Base-by-base conservation (phyloP, 2,329 filamentous ascomycete genomes). In the Clonostachys byssicola region DNA sequence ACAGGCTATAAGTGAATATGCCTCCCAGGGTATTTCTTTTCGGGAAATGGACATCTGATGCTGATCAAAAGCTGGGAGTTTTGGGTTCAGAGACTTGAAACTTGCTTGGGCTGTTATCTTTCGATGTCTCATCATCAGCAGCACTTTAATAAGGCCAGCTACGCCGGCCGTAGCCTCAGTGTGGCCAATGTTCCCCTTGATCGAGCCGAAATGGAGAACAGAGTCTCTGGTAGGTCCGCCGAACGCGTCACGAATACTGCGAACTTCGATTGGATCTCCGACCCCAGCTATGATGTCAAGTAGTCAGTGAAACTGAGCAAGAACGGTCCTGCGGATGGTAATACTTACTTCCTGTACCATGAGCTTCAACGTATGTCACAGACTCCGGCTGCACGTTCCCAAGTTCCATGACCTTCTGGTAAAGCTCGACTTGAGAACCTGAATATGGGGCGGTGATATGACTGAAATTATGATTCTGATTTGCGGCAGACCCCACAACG, bases 201-300 rank as follows among this genome's bases (percentile, higher is more conserved):
- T 67, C 1, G 74, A 66, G 1, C 75, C 74, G 5, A 80, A 54
- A 34, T 0, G 79, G 48, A 70, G 60, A 30, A 49, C 40, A n/a
- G 40, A 16, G 13, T 34, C 12, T 14, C 36, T 6, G 36, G 36
- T n/a, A 18, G 14, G 14, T 18, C 17, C 7, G 23, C 78, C 38
- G 12, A 8, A 39, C 6, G 33, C 44, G 13, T 34, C 18, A 12
- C n/a, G n/a, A 12, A 49, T 4, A 80, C 61, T 73, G 12, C 17
- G 23, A 34, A 85, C 66, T 51, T 75, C 73, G 16, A 64, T 60
- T 0, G 69, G 66, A 49, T 76, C 73, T 3, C 73, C 73, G 3
- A 65, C 66, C 40, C 61, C 57, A 5, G 73, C 76, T 67, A 59
- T 2, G 64, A 0, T 80, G 58, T 63, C 43, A 58, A 64, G 10